Conservation (phyloP, 169 alveolate species). For the Plasmodium fragile region DNA sequence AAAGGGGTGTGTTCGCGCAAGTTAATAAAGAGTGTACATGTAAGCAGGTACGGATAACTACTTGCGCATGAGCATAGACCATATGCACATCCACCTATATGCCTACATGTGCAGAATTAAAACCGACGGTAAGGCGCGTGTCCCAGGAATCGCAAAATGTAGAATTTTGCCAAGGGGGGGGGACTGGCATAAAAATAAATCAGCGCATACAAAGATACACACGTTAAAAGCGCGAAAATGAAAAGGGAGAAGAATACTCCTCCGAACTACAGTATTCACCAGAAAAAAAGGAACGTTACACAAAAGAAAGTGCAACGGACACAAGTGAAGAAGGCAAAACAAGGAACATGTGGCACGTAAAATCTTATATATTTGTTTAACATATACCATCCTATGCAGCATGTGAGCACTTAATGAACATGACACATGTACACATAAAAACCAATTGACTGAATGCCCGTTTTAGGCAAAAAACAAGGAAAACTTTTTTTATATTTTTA, state of each 20-base stretch:
- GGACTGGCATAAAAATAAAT: not conserved
- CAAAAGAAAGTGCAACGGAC: not conserved
- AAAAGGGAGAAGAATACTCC: not conserved
- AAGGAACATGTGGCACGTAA: not conserved
- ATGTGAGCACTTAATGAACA: not conserved
- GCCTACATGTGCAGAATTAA: not conserved
- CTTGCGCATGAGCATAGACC: constrained; percentile 31
- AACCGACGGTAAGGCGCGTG: not conserved
- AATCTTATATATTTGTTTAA: not conserved
- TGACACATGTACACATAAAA: not conserved
- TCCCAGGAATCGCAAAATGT: not conserved
- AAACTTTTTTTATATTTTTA: not conserved
- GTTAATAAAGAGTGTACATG: not conserved
- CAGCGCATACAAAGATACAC: not conserved
- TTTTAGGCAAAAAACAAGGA: not conserved
- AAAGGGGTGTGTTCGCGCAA: not conserved
- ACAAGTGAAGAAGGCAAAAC: not conserved
- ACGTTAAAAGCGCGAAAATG: not conserved
- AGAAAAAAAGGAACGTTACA: not conserved
- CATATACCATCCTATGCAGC: not conserved
- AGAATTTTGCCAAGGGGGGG: not conserved
- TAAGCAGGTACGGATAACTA: not conserved
- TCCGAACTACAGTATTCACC: not conserved
- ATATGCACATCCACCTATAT: constrained; percentile 1
- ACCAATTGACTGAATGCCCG: not conserved